A percentile compares a stretch with the other conserved stretches of the same genome.
Evolutionary conservation across 2,329 filamentous ascomycete species (phyloP).

Genomic region (Aspergillus novofumigatus): DNA sequence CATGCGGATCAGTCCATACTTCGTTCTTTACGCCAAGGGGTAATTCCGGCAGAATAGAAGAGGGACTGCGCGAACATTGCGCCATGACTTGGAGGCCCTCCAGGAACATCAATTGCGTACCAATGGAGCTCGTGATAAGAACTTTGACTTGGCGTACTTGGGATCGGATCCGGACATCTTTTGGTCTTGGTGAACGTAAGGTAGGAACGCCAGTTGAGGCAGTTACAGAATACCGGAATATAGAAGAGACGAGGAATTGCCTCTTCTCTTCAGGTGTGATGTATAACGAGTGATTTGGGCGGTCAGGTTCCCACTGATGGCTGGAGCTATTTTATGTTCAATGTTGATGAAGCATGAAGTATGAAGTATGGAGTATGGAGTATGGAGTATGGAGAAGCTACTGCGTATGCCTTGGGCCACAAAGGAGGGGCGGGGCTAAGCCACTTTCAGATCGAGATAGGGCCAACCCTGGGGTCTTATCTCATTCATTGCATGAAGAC

Average conservation of each 20-base stretch:
- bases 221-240: neutral
- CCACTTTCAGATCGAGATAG: neutral
- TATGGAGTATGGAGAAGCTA: neutral
- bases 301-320: neutral
- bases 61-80: neutral
- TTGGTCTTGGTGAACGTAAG: neutral
- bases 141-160: conserved; percentile 24
- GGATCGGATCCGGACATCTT: conserved; percentile 11
- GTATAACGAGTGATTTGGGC: neutral
- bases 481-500: neutral
- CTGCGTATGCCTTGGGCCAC: neutral
- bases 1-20: neutral
- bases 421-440: neutral
- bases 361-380: neutral
- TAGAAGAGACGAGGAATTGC: neutral
- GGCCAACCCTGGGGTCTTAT: neutral
- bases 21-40: neutral
- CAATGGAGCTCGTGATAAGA: conserved; percentile 31
- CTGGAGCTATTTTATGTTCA: neutral
- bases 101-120: conserved; percentile 18
- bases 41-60: neutral
- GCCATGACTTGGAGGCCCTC: neutral
- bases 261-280: neutral
- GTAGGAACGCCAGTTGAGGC: neutral
- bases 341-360: neutral